Conservation (phyloP, 2,329 filamentous ascomycete species). For the Colletotrichum chlorophyti region DNA sequence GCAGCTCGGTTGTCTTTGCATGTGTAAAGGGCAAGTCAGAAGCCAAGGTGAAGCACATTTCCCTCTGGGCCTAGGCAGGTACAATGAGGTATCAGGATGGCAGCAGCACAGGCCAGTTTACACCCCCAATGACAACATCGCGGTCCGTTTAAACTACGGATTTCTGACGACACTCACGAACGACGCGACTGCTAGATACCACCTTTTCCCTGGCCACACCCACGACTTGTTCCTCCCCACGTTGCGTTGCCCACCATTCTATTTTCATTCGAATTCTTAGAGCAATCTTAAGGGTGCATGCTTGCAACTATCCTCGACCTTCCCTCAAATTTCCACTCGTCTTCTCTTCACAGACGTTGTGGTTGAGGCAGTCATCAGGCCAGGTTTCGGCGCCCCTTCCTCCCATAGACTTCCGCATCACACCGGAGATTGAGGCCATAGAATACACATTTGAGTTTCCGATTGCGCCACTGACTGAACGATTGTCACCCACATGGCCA, state of each 20-base stretch:
- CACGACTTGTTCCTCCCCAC: not conserved
- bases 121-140: conserved; percentile 26
- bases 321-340: too few species aligned
- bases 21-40: too few species aligned
- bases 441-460: not conserved
- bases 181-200: conserved; percentile 15
- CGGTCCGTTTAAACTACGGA: conserved; percentile 10
- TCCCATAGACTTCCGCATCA: not conserved
- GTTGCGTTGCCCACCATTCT: too few species aligned
- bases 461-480: not conserved
- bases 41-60: too few species aligned
- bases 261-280: too few species aligned
- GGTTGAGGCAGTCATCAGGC: conserved; percentile 1
- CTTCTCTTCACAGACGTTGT: not conserved
- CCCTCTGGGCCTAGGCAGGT: not conserved
- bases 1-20: too few species aligned
- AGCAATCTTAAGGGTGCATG: too few species aligned
- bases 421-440: not conserved
- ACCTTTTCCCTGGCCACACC: not conserved
- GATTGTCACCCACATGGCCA: conserved; percentile 5
- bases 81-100: conserved; percentile 12
- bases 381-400: not conserved
- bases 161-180: conserved; percentile 13
- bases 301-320: too few species aligned
- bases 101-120: conserved; percentile 10